These are phyloP conservation scores for Fusarium sp. DNA, from an alignment of 2,329 filamentous ascomycete species.

Conservation along the genomic window DNA sequence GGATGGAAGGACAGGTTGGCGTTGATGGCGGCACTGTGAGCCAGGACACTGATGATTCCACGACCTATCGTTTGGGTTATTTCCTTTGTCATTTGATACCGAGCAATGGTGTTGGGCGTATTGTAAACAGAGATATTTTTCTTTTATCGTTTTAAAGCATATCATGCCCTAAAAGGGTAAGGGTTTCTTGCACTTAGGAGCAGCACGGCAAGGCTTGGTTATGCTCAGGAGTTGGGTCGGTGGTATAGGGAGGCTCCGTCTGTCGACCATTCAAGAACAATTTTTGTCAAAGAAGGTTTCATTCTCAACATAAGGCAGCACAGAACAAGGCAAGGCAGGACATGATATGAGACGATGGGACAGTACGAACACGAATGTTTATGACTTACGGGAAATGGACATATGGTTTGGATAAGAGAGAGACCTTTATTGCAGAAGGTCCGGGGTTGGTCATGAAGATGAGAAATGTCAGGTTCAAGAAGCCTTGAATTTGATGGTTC, in stretches of 20 bases:
- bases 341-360: not conserved
- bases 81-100: conserved; percentile 47
- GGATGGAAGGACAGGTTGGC: conserved; percentile 33
- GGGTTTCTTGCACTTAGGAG: conserved; percentile 23
- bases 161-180: conserved; percentile 23
- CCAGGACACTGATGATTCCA: conserved; percentile 45
- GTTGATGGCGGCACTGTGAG: conserved; percentile 22
- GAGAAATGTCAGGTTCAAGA: not conserved
- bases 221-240: conserved; percentile 17
- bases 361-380: conserved; percentile 27
- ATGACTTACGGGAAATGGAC: conserved; percentile 34
- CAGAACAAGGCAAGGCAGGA: conserved; percentile 3
- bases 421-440: not conserved
- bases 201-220: conserved; percentile 24
- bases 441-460: not conserved
- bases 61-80: conserved; percentile 43
- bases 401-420: conserved; percentile 13
- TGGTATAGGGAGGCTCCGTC: conserved; percentile 29
- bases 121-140: conserved; percentile 43
- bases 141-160: conserved; percentile 29
- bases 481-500: not conserved
- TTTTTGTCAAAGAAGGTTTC: conserved; percentile 27
- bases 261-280: conserved; percentile 17
- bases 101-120: conserved; percentile 53
- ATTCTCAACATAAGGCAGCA: conserved; percentile 32